These are phyloP conservation scores for Leersia perrieri DNA, from an alignment of 176 grass and related monocot species.

Conservation along the genomic window DNA sequence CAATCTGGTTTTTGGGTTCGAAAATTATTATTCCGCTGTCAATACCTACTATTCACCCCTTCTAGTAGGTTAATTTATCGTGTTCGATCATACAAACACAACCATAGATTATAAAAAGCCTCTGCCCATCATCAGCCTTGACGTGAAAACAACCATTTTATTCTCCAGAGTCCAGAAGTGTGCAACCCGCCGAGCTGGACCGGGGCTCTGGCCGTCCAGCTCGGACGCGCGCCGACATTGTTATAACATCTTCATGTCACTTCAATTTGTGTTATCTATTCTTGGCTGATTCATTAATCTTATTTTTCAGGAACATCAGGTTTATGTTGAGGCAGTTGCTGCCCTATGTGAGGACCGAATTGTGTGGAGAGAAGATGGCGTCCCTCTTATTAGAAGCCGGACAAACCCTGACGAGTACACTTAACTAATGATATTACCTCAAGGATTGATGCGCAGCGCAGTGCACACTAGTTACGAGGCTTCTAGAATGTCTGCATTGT, in stretches of 20 bases:
- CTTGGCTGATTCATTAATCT: not conserved
- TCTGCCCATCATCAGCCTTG: too few species aligned
- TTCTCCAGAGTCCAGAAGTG: too few species aligned
- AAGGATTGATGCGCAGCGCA: not conserved
- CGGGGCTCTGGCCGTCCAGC: too few species aligned
- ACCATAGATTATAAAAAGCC: too few species aligned
- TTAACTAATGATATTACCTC: slow-evolving; percentile 20
- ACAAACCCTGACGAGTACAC: slow-evolving; percentile 43
- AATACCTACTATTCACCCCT: too few species aligned
- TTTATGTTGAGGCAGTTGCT: slow-evolving; percentile 83
- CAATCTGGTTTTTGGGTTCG: too few species aligned
- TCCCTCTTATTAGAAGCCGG: slow-evolving; percentile 43
- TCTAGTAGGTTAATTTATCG: too few species aligned
- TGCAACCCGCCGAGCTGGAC: too few species aligned
- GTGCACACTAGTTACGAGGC: not conserved
- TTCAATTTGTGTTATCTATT: not conserved
- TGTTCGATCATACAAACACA: too few species aligned
- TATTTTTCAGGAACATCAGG: slow-evolving; percentile 56
- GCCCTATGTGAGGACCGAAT: slow-evolving; percentile 73
- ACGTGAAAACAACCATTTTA: too few species aligned
- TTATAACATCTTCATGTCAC: not conserved
- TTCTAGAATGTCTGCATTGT: not conserved
- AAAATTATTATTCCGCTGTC: too few species aligned
- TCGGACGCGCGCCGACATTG: too few species aligned
- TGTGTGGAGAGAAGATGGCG: slow-evolving; percentile 77